Percentiles rank a stretch among this genome's conserved stretches.
Evolutionary conservation across 2,329 filamentous ascomycete genomes (phyloP).

Genomic region (Cordyceps cateniannulata): DNA sequence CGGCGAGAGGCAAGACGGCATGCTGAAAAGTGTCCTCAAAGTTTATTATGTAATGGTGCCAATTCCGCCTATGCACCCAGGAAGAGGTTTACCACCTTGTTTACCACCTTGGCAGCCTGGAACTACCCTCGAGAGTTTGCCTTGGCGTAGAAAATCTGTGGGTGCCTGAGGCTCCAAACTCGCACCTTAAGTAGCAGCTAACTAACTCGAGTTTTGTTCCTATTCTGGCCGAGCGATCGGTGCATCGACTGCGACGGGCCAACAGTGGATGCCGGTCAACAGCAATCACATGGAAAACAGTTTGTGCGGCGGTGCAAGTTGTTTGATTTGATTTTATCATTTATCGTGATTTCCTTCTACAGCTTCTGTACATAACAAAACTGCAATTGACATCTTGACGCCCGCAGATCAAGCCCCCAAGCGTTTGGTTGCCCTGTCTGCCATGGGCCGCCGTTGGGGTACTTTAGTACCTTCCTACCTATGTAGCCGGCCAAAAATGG

Average conservation of each 20-base stretch:
- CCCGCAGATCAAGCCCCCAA: neutral
- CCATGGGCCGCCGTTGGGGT: neutral
- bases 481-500: neutral
- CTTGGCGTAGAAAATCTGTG: neutral
- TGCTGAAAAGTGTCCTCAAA: neutral
- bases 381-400: neutral
- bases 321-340: neutral
- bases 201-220: neutral
- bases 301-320: neutral
- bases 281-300: neutral
- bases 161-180: neutral
- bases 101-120: neutral
- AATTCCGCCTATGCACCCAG: no score
- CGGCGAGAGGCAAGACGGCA: neutral
- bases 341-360: neutral
- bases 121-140: neutral
- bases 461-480: neutral
- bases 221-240: neutral
- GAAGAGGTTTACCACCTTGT: no score
- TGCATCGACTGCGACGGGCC: neutral
- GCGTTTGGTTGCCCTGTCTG: neutral
- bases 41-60: neutral
- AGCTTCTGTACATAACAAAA: neutral
- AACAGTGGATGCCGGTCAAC: neutral
- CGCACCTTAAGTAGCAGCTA: neutral